These are phyloP conservation scores for Monosporascus sp. DNA, from an alignment of 2,329 filamentous ascomycete genomes.

Conservation along the genomic window DNA sequence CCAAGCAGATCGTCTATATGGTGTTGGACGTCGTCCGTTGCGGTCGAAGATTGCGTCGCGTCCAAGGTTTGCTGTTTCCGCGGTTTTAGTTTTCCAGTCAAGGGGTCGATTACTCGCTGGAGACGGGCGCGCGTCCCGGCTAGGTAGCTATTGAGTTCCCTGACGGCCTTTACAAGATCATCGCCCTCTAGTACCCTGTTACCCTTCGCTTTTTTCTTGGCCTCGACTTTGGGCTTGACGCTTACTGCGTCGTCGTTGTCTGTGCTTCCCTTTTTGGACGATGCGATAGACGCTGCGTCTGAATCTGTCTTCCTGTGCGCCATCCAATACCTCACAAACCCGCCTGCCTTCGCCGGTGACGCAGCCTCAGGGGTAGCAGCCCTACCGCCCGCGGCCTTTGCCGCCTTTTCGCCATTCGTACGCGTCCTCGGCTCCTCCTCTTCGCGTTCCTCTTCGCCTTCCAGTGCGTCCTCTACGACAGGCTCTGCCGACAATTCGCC, in stretches of 20 bases:
- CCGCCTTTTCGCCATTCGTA: constrained; percentile 27
- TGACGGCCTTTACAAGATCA: constrained; percentile 74
- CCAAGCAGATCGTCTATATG: constrained; percentile 27
- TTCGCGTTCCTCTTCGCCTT: constrained; percentile 30
- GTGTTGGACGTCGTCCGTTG: constrained; percentile 37
- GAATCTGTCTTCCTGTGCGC: constrained; percentile 41
- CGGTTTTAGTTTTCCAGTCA: constrained; percentile 56
- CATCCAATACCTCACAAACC: constrained; percentile 52
- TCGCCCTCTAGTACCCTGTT: constrained; percentile 66
- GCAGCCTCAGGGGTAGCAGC: constrained; percentile 21
- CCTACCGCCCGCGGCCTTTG: constrained; percentile 18
- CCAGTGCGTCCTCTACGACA: constrained; percentile 39
- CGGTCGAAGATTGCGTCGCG: constrained; percentile 38
- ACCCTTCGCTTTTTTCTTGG: constrained; percentile 36
- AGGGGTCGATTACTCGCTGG: constrained; percentile 57
- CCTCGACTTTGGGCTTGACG: constrained; percentile 36
- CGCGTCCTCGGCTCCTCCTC: constrained; percentile 32
- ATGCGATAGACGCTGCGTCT: constrained; percentile 56
- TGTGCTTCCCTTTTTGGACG: constrained; percentile 49
- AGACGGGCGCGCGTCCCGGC: constrained; percentile 72
- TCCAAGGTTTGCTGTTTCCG: constrained; percentile 22
- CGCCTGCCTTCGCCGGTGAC: constrained; percentile 35
- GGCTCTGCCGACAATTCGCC: constrained; percentile 66
- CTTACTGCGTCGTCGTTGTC: constrained; percentile 49
- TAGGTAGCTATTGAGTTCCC: constrained; percentile 80